These are phyloP conservation scores for Solanum raphanifolium DNA, from an alignment of 257 asterid genomes.

Conservation along the genomic window DNA sequence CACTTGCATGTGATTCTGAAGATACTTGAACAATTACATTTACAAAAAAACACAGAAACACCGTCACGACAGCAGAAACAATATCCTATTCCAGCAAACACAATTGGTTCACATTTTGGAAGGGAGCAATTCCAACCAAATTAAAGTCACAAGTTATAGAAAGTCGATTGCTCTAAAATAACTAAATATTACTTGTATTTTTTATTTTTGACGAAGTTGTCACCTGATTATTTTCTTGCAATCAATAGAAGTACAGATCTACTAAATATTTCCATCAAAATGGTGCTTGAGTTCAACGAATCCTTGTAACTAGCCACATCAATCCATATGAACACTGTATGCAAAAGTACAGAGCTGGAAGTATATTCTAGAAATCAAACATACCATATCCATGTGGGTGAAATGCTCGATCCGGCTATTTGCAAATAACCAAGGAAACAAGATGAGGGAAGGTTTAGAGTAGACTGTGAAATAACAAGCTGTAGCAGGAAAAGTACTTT, in stretches of 20 bases:
- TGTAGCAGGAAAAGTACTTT: slow-evolving; percentile 24
- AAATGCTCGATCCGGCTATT: slow-evolving; percentile 51
- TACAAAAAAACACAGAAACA: background rate
- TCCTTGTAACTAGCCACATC: background rate
- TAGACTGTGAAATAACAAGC: background rate
- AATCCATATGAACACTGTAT: background rate
- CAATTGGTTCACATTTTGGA: background rate
- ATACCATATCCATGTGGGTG: slow-evolving; percentile 81
- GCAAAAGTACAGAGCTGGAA: background rate
- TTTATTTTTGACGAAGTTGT: background rate
- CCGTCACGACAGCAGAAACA: background rate
- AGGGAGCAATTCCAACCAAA: background rate
- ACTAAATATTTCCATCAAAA: background rate
- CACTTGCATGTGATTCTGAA: background rate
- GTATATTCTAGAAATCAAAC: slow-evolving; percentile 9
- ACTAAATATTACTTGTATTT: background rate
- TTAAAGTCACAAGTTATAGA: background rate
- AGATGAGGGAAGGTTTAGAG: background rate
- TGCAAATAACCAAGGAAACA: slow-evolving; percentile 42
- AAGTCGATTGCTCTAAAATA: background rate
- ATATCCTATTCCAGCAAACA: background rate
- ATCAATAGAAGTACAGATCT: background rate
- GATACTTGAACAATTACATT: background rate
- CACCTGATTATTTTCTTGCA: background rate
- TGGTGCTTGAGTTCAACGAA: background rate